Evolutionary conservation across 345 rosid species (phyloP).

Genomic region (Nephelium lappaceum): DNA sequence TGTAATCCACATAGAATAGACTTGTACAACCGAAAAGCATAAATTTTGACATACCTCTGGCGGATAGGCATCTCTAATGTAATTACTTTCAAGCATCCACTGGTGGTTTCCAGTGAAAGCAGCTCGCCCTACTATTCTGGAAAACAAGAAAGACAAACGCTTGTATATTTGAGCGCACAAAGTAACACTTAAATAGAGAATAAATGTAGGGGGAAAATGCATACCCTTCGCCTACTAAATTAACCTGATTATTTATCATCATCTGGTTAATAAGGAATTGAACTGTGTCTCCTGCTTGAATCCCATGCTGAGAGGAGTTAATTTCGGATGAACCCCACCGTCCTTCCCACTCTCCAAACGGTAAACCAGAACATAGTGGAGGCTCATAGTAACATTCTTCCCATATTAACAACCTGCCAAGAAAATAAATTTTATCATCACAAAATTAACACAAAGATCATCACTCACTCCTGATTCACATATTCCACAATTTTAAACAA

Average conservation of each 20-base stretch:
- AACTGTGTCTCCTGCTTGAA: slow-evolving; percentile 45
- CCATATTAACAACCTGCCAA: slow-evolving; percentile 84
- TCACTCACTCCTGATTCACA: background rate
- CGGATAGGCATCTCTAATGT: slow-evolving; percentile 54
- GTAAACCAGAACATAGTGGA: slow-evolving; percentile 23
- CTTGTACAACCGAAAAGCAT: background rate
- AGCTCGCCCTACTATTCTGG: slow-evolving; percentile 85
- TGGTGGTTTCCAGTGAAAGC: slow-evolving; percentile 86
- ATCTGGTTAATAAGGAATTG: slow-evolving; percentile 66
- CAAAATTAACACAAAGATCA: slow-evolving; percentile 2
- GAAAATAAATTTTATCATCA: background rate
- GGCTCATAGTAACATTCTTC: slow-evolving; percentile 76
- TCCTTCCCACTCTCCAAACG: slow-evolving; percentile 50
- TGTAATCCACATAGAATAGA: background rate
- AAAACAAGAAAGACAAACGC: slow-evolving; percentile 20
- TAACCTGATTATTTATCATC: slow-evolving; percentile 76
- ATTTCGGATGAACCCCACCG: slow-evolving; percentile 34
- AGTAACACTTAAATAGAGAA: slow-evolving; percentile 7
- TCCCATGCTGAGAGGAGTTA: slow-evolving; percentile 31
- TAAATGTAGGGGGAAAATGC: slow-evolving; percentile 16
- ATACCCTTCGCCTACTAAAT: slow-evolving; percentile 89
- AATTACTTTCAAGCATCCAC: slow-evolving; percentile 76
- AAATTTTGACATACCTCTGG: slow-evolving; percentile 56
- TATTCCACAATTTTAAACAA: background rate
- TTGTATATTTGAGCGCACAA: slow-evolving; percentile 3